Evolutionary conservation across 2,329 filamentous ascomycete genomes (phyloP), one percentile per base, ranked within the genome.

Genomic region (Aschersonia sp.): DNA sequence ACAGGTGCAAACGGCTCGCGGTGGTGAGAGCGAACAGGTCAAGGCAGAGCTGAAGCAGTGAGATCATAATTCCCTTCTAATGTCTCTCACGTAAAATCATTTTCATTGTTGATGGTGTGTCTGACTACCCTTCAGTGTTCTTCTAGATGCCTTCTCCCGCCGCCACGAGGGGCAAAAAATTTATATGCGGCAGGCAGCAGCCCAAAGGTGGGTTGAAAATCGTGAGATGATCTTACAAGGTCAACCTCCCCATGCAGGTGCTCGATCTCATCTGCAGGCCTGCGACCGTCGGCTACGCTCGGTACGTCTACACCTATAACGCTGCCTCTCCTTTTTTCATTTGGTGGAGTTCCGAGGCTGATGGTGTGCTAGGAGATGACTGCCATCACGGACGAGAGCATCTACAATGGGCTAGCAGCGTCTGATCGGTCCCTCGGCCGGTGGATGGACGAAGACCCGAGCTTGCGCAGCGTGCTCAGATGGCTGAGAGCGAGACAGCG

Each of bases 161-260:
- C 70, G 79, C 46, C 79, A 82, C 60, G 75, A 81, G 56, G 77
- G 66, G 31, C 78, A 80, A 54, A 82, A 81, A 66, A 82, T 82
- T 54, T 79, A 76, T 54, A 66, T 78, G 50, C 71, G 78, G 35
- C 79, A 82, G 58, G 67, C 66, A 30, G 78, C 77, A 31, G 77
- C 75, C 38, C 75, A 78, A 60, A 65, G 71, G 54, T 82, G 79
- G 78, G 60, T 81, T 50, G 67, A 72, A 50, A 71, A 68, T 58
- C 69, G 78, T 50, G 69, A 73, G 40, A 61, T 67, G 41, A 66
- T 80, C 48, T 64, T 82, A 41, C 69, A 72, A 56, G 74, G 74
- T 45, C 64, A 68, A 40, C 65, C 68, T 55, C 72, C 76, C 44
- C 67, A 63, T 51, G 63, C 67, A 43, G 64, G 67, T 44, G 69